Conservation (phyloP, 2,329 filamentous ascomycete genomes). For the Penicillium aurantiogriseum region DNA sequence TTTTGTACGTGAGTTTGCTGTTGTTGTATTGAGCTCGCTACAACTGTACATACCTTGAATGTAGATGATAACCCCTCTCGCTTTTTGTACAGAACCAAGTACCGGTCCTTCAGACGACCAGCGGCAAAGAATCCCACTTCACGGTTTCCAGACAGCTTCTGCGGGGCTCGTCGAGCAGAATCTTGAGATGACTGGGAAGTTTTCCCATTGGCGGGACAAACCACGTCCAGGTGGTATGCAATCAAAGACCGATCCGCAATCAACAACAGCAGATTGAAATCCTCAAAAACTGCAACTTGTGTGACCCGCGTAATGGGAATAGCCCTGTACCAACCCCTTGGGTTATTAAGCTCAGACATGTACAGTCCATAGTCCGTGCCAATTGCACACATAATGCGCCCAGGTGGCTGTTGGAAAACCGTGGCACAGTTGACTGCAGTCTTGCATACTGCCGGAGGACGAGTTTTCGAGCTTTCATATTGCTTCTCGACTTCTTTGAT, state of each 20-base stretch:
- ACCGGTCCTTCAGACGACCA: constrained; percentile 94
- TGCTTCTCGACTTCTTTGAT: constrained; percentile 82
- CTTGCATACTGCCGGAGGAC: constrained; percentile 74
- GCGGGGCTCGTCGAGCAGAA: constrained; percentile 78
- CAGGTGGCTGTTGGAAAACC: constrained; percentile 76
- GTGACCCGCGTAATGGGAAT: constrained; percentile 77
- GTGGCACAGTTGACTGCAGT: constrained; percentile 91
- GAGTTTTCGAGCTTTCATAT: constrained; percentile 62
- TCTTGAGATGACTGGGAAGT: constrained; percentile 56
- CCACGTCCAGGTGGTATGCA: constrained; percentile 87
- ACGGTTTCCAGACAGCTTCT: constrained; percentile 79
- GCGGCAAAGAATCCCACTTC: constrained; percentile 97
- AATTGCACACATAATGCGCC: constrained; percentile 84
- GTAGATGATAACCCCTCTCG: constrained; percentile 87
- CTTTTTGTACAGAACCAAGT: constrained; percentile 94
- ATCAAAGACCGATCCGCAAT: constrained; percentile 89
- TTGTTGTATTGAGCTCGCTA: not conserved
- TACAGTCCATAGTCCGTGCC: constrained; percentile 95
- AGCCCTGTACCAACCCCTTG: constrained; percentile 84
- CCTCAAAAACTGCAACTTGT: constrained; percentile 90
- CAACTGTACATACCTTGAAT: constrained; percentile 60
- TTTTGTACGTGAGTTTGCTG: not conserved
- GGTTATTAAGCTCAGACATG: constrained; percentile 82
- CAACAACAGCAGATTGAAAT: constrained; percentile 88
- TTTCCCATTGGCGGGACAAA: constrained; percentile 57